Evolutionary conservation across 2,329 filamentous ascomycete genomes (phyloP).

Genomic region (Fusarium coicis): DNA sequence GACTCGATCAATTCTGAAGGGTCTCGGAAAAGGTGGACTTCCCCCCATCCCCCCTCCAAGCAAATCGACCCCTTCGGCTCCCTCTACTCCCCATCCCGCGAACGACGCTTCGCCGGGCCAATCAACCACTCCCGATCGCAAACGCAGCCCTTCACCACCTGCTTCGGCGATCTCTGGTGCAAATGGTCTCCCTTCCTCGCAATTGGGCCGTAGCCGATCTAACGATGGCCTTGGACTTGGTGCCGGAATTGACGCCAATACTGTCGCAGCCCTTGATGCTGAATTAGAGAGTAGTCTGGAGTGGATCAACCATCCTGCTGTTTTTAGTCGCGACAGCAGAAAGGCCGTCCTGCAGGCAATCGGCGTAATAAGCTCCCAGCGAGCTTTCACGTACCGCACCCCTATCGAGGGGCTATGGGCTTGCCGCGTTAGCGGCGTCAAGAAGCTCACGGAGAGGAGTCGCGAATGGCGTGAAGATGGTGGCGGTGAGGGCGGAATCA

Average conservation of each 20-base stretch:
- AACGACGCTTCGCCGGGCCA: slow-evolving; percentile 57
- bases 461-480: slow-evolving; percentile 92
- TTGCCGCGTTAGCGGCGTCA: slow-evolving; percentile 81
- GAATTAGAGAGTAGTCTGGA: slow-evolving; percentile 92
- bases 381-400: slow-evolving; percentile 92
- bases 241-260: slow-evolving; percentile 83
- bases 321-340: slow-evolving; percentile 91
- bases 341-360: slow-evolving; percentile 97
- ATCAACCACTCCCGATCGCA: slow-evolving; percentile 63
- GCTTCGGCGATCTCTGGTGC: slow-evolving; percentile 57
- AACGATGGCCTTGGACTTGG: slow-evolving; percentile 68
- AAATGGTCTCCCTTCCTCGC: slow-evolving; percentile 54
- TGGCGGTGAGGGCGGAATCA: slow-evolving; percentile 75
- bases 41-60: slow-evolving; percentile 81
- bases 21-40: slow-evolving; percentile 91
- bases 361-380: slow-evolving; percentile 93
- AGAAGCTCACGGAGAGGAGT: slow-evolving; percentile 82
- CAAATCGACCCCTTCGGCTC: slow-evolving; percentile 50
- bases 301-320: slow-evolving; percentile 97
- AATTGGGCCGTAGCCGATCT: slow-evolving; percentile 63
- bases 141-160: slow-evolving; percentile 66
- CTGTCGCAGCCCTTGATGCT: slow-evolving; percentile 86
- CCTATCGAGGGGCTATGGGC: slow-evolving; percentile 92
- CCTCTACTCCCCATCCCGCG: slow-evolving; percentile 61
- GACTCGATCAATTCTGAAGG: slow-evolving; percentile 94